Evolutionary conservation across 2,329 filamentous ascomycete genomes (phyloP).

Genomic region (Monosporascus sp.): DNA sequence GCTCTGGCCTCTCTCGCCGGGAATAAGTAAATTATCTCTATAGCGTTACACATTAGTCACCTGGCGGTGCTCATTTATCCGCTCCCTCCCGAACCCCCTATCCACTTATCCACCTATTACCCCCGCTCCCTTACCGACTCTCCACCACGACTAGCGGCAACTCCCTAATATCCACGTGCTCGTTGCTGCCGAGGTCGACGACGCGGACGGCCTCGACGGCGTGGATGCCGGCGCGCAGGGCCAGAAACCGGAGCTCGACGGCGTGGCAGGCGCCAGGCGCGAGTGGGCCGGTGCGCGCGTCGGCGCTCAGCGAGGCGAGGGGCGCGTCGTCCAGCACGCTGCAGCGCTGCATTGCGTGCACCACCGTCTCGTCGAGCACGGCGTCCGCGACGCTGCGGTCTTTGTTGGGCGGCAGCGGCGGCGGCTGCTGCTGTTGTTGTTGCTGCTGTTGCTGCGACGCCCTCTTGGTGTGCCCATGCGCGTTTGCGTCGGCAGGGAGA

Average conservation of each 20-base stretch:
- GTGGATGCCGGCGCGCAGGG: slow-evolving; percentile 60
- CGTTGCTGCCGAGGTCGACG: slow-evolving; percentile 66
- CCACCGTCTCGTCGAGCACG: slow-evolving; percentile 64
- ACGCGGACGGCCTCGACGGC: slow-evolving; percentile 68
- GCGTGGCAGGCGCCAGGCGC: slow-evolving; percentile 69
- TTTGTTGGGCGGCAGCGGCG: not conserved
- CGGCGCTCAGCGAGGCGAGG: slow-evolving; percentile 68
- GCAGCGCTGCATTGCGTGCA: slow-evolving; percentile 66
- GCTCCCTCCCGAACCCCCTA: no score
- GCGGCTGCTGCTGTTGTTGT: slow-evolving; percentile 26
- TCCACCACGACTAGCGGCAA: slow-evolving; percentile 62
- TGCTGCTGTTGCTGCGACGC: slow-evolving; percentile 26
- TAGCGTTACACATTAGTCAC: no score
- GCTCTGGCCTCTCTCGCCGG: no score
- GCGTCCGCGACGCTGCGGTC: slow-evolving; percentile 52
- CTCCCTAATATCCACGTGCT: slow-evolving; percentile 72
- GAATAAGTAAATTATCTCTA: no score
- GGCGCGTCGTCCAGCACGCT: slow-evolving; percentile 59
- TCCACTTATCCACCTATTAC: not conserved
- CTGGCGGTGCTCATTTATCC: no score
- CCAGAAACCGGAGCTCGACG: slow-evolving; percentile 66
- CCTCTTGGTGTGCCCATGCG: slow-evolving; percentile 6
- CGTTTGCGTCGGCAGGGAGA: not conserved
- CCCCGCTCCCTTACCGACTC: not conserved
- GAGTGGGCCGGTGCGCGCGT: slow-evolving; percentile 67